Evolutionary conservation across 2,329 filamentous ascomycete genomes (phyloP).

Genomic region (Penicillium crustosum): DNA sequence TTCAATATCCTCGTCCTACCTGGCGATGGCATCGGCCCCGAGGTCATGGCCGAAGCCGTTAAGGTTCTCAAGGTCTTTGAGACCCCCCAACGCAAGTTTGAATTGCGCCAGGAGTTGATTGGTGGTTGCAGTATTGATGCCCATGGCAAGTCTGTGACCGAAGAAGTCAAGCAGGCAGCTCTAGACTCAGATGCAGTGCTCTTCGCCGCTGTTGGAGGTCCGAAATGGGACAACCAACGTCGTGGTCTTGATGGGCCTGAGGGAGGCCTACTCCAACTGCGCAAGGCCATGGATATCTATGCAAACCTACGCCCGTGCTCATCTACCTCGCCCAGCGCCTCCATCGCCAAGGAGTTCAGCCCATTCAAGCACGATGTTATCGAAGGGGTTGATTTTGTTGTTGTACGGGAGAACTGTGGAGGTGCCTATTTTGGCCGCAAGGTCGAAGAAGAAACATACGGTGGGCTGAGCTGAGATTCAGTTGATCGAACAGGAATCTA

Average conservation of each 20-base stretch:
- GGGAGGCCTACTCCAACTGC: slow-evolving; percentile 78
- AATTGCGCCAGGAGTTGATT: slow-evolving; percentile 78
- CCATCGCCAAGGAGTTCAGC: slow-evolving; percentile 73
- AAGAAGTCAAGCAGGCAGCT: slow-evolving; percentile 73
- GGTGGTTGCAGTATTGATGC: slow-evolving; percentile 85
- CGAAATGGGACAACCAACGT: slow-evolving; percentile 76
- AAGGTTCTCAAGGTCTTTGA: slow-evolving; percentile 75
- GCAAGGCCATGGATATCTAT: slow-evolving; percentile 84
- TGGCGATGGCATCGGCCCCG: slow-evolving; percentile 77
- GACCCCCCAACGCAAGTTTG: slow-evolving; percentile 68
- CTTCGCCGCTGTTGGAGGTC: slow-evolving; percentile 84
- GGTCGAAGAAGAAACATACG: slow-evolving; percentile 40
- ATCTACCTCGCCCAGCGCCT: slow-evolving; percentile 71
- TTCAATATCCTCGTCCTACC: slow-evolving; percentile 73
- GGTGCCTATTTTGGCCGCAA: slow-evolving; percentile 46
- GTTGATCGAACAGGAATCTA: neutral
- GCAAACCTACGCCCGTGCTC: slow-evolving; percentile 79
- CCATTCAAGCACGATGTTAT: slow-evolving; percentile 80
- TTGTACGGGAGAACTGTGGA: slow-evolving; percentile 46
- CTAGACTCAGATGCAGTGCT: slow-evolving; percentile 81
- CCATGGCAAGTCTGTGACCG: slow-evolving; percentile 71
- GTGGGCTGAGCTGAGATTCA: slow-evolving; percentile 29
- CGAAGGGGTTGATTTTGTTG: slow-evolving; percentile 78
- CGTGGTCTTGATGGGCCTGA: slow-evolving; percentile 75
- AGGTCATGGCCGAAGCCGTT: slow-evolving; percentile 55